Base-by-base conservation (phyloP, 352 stramenopile species). In the Aphanomyces euteiches region DNA sequence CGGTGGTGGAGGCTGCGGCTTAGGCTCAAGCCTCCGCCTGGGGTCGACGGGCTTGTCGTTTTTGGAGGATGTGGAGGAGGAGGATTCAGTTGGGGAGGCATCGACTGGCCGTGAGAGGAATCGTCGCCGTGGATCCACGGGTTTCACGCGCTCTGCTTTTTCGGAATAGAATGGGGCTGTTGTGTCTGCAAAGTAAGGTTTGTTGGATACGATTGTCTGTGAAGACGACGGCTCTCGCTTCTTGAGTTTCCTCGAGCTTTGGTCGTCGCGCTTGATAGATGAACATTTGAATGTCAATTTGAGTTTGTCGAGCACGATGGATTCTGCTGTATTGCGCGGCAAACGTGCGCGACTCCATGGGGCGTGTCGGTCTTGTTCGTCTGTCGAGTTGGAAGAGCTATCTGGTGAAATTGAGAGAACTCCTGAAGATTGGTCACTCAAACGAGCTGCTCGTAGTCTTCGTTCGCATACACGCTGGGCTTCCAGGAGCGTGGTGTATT, bases 281-380 rank as follows among this genome's bases (percentile, higher is more conserved):
- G 45, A 41, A 12, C 36, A 47, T 40, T 21, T 41, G 13, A 61
- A 69, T 4, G 36, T 48, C 41, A 38, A 47, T 19, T 47, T 47
- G 36, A 69, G 48, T 19, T 56, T 58, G 38, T 69, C 63, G 50
- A 69, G 34, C n/a, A 61, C 21, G 4, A 69, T 4, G 13, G 36
- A 69, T 28, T 69, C 63, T 36, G 63, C 63, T 47, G 59, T 69
- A 40, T 61, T 69, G 21, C 10, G 13, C 6, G 63, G 63, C 50
- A 28, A 28, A 28, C 37, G 34, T 10, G 37, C 50, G 50, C 50
- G 8, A 21, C n/a, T 58, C 8, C n/a, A 58, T 19, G 2, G 8
- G 8, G 50, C 8, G n/a, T 38, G 37, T 19, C 50, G n/a, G 50
- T 58, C 50, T 19, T 10, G 8, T n/a, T 58, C n/a, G 8, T 19